Percentiles rank a stretch among this genome's conserved stretches.
phyloP scores from a whole-genome alignment of 345 rosid species.

The Barbarea vulgaris region DNA sequence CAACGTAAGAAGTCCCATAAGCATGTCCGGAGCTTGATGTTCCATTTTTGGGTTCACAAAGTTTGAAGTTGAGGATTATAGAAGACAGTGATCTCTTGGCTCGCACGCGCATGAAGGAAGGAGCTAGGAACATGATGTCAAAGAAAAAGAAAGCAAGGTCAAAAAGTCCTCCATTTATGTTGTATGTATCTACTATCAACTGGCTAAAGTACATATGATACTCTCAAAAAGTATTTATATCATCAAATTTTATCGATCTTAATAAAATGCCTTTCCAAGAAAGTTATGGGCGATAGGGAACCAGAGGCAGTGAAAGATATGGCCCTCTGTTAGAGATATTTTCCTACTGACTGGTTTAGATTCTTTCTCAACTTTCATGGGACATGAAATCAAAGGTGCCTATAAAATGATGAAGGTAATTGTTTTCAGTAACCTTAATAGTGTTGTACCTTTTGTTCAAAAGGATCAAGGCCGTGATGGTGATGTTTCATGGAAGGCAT shows the following conservation, averaged over 20 bases:
- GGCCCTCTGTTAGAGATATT: neutral
- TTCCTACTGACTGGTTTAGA: conserved; percentile 13
- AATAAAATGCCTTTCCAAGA: conserved; percentile 16
- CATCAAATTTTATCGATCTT: conserved; percentile 10
- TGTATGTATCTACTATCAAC: too few relatives aligned
- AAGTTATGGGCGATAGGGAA: conserved; percentile 31
- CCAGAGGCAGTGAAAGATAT: conserved; percentile 13
- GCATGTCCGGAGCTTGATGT: conserved; percentile 20
- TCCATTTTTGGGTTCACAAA: conserved; percentile 17
- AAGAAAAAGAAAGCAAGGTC: conserved; percentile 17
- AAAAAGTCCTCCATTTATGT: too few relatives aligned
- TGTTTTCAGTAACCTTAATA: too few relatives aligned
- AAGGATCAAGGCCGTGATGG: too few relatives aligned
- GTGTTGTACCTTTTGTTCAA: too few relatives aligned
- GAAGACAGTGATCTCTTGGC: conserved; percentile 18
- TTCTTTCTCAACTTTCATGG: neutral
- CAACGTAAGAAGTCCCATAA: conserved; percentile 10
- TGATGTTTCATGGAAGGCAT: too few relatives aligned
- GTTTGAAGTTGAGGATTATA: conserved; percentile 15
- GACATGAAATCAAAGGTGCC: neutral
- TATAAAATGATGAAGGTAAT: neutral
- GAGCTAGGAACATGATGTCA: conserved; percentile 18
- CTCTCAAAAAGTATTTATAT: too few relatives aligned
- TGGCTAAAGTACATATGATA: too few relatives aligned
- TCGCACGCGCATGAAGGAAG: conserved; percentile 12